Evolutionary conservation across 228 moss, liverwort and hornwort genomes (phyloP).

Genomic region (Sphagnum magellanicum): DNA sequence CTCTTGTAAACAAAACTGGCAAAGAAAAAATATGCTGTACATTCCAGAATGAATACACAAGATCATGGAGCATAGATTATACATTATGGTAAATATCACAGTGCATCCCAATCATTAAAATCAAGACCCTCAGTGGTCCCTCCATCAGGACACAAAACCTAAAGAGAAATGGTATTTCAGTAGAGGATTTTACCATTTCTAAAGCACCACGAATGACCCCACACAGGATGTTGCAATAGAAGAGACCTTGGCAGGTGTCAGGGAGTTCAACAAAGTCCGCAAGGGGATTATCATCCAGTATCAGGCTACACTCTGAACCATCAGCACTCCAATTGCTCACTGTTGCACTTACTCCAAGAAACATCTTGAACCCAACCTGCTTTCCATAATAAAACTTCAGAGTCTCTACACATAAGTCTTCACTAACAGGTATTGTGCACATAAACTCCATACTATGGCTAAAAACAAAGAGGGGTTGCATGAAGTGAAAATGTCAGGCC

Average conservation of each 20-base stretch:
- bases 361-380: slow-evolving; percentile 98
- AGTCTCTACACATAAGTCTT: too few species aligned
- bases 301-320: slow-evolving; percentile 90
- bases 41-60: not conserved
- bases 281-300: slow-evolving; percentile 94
- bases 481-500: too few species aligned
- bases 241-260: slow-evolving; percentile 92
- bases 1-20: not conserved
- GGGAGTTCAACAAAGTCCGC: slow-evolving; percentile 99
- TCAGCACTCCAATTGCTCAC: slow-evolving; percentile 94
- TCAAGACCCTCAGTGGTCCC: not conserved
- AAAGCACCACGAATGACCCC: slow-evolving; percentile 94
- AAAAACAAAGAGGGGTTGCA: too few species aligned
- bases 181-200: slow-evolving; percentile 64
- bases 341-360: slow-evolving; percentile 85
- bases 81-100: not conserved
- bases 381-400: not conserved
- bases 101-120: not conserved
- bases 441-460: too few species aligned
- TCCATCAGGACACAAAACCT: not conserved
- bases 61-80: not conserved
- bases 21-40: not conserved
- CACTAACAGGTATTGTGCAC: too few species aligned
- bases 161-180: not conserved
- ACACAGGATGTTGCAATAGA: slow-evolving; percentile 97